phyloP scores from a whole-genome alignment of 2,329 filamentous ascomycete species.

The Tolypocladium inflatum region DNA sequence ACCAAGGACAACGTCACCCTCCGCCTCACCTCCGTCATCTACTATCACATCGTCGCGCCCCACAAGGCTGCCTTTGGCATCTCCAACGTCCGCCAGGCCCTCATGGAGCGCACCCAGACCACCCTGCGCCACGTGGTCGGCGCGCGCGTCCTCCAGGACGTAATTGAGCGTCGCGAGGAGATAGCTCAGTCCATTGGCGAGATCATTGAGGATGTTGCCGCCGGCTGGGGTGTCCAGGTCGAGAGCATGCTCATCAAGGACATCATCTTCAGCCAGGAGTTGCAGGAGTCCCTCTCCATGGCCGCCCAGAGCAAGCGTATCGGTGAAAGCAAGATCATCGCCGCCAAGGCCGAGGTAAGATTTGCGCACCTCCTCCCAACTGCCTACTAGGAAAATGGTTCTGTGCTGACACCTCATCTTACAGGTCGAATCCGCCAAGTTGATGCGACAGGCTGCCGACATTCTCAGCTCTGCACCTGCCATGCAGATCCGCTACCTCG shows the following conservation, averaged over 20 bases:
- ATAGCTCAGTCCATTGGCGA: slow-evolving; percentile 90
- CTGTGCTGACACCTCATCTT: background rate
- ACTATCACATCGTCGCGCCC: slow-evolving; percentile 93
- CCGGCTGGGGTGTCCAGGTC: slow-evolving; percentile 90
- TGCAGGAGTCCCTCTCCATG: slow-evolving; percentile 96
- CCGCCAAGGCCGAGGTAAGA: slow-evolving; percentile 72
- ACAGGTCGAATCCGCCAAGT: slow-evolving; percentile 80
- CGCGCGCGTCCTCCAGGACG: slow-evolving; percentile 89
- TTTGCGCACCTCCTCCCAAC: background rate
- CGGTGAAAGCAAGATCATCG: slow-evolving; percentile 96
- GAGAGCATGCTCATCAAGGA: slow-evolving; percentile 99
- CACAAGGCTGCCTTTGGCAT: slow-evolving; percentile 98
- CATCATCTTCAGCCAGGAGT: slow-evolving; percentile 90
- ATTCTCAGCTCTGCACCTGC: slow-evolving; percentile 85
- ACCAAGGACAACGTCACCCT: slow-evolving; percentile 98
- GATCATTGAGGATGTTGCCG: slow-evolving; percentile 93
- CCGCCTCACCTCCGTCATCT: slow-evolving; percentile 91
- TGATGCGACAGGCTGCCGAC: slow-evolving; percentile 89
- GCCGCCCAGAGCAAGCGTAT: slow-evolving; percentile 97
- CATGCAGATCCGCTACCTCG: slow-evolving; percentile 97
- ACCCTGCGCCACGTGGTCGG: slow-evolving; percentile 95
- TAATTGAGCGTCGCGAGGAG: slow-evolving; percentile 96
- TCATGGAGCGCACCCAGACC: slow-evolving; percentile 95
- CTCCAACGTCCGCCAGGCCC: slow-evolving; percentile 86
- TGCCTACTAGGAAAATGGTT: background rate